A percentile compares a stretch with the other conserved stretches of the same genome.
Evolutionary conservation across 2,329 filamentous ascomycete species (phyloP).

Genomic region (Beauveria sp.): DNA sequence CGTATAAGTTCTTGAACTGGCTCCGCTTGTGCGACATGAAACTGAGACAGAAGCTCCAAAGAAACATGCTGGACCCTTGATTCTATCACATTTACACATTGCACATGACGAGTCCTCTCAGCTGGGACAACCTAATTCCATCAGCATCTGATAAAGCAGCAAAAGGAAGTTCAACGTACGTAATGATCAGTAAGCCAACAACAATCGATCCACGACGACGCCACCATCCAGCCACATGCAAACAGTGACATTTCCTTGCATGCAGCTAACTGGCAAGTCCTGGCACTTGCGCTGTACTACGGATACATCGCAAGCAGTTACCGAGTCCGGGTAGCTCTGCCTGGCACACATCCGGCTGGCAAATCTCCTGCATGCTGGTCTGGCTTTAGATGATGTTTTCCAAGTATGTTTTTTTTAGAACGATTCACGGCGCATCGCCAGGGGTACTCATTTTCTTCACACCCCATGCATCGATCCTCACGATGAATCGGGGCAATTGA

Average conservation of each 20-base stretch:
- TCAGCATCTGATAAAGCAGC: not conserved
- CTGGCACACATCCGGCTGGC: too few species aligned
- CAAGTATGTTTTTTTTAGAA: too few species aligned
- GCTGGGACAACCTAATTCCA: not conserved
- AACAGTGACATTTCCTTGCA: not conserved
- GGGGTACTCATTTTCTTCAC: not conserved
- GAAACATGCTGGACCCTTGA: not conserved
- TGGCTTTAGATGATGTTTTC: too few species aligned
- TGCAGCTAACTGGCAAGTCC: not conserved
- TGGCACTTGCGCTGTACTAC: not conserved
- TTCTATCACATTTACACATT: not conserved
- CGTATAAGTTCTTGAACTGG: not conserved
- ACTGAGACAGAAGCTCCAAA: slow-evolving; percentile 1
- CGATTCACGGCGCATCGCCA: too few species aligned
- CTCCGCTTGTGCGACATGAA: not conserved
- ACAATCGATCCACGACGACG: not conserved
- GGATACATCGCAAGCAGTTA: not conserved
- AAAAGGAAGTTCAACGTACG: too few species aligned
- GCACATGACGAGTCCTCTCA: not conserved
- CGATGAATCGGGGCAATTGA: not conserved
- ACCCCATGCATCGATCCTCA: not conserved
- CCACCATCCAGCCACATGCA: not conserved
- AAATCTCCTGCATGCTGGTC: too few species aligned
- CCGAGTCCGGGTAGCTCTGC: not conserved
- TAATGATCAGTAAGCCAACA: too few species aligned